Conservation (phyloP, 129 eudicot species). For the Solidago caesia region DNA sequence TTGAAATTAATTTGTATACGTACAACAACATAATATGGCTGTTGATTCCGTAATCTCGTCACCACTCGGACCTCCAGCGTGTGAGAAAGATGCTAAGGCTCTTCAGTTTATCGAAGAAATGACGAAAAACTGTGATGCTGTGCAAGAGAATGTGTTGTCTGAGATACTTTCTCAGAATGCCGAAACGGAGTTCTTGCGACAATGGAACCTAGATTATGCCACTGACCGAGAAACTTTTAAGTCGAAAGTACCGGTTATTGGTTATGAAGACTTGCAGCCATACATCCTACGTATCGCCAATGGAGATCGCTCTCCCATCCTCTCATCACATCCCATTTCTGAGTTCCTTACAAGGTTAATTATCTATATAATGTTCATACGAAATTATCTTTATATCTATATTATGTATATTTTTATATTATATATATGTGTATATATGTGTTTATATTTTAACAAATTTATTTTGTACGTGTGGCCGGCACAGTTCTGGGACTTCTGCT, state of each 20-base stretch:
- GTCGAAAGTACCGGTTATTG: constrained; percentile 30
- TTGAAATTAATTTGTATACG: no score
- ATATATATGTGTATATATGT: neutral
- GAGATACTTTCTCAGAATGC: constrained; percentile 38
- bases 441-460: no score
- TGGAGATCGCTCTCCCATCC: constrained; percentile 75
- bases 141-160: constrained; percentile 33
- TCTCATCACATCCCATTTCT: constrained; percentile 68
- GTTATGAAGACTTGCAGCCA: constrained; percentile 68
- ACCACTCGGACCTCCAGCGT: constrained; percentile 38
- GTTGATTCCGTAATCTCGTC: constrained; percentile 27
- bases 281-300: constrained; percentile 65
- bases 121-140: constrained; percentile 35
- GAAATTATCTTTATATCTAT: no score
- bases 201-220: constrained; percentile 26
- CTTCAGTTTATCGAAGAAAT: constrained; percentile 42
- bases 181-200: constrained; percentile 30
- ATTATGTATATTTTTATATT: neutral
- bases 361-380: neutral
- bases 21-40: constrained; percentile 23
- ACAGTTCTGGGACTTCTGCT: constrained; percentile 88
- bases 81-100: constrained; percentile 40
- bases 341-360: constrained; percentile 87
- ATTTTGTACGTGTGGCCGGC: neutral
- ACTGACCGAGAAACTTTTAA: constrained; percentile 42